Evolutionary conservation across 2,329 filamentous ascomycete genomes (phyloP).

Genomic region (Canariomyces notabilis): DNA sequence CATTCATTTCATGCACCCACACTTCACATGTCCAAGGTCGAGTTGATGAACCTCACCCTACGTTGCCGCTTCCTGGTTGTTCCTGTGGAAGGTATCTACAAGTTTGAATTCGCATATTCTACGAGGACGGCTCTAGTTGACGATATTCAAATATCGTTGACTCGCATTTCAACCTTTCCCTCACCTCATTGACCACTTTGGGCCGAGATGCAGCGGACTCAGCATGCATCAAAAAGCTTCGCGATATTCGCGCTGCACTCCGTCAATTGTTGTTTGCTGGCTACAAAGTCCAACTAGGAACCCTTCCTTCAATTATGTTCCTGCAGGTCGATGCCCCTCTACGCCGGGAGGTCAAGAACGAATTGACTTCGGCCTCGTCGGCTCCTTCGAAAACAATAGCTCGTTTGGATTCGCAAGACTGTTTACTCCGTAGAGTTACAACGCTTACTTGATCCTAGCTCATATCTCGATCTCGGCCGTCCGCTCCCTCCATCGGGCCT

Average conservation of each 20-base stretch:
- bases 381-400: neutral
- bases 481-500: neutral
- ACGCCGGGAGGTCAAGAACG: neutral
- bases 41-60: too few relatives aligned
- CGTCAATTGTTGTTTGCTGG: neutral
- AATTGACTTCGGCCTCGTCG: neutral
- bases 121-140: too few relatives aligned
- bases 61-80: too few relatives aligned
- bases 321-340: neutral
- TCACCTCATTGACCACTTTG: neutral
- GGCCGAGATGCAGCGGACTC: neutral
- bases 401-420: too few relatives aligned
- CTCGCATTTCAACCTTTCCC: neutral
- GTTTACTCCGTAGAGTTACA: too few relatives aligned
- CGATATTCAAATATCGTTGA: neutral
- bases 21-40: too few relatives aligned
- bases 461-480: neutral
- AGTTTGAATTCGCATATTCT: too few relatives aligned
- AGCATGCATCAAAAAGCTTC: neutral
- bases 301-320: neutral
- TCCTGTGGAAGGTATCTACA: too few relatives aligned
- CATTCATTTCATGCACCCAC: too few relatives aligned
- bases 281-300: too few relatives aligned
- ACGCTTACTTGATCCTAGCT: too few relatives aligned
- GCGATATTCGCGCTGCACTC: neutral